phyloP scores from a whole-genome alignment of 805 yeast genomes.

The Wickerhamiella cacticola region DNA sequence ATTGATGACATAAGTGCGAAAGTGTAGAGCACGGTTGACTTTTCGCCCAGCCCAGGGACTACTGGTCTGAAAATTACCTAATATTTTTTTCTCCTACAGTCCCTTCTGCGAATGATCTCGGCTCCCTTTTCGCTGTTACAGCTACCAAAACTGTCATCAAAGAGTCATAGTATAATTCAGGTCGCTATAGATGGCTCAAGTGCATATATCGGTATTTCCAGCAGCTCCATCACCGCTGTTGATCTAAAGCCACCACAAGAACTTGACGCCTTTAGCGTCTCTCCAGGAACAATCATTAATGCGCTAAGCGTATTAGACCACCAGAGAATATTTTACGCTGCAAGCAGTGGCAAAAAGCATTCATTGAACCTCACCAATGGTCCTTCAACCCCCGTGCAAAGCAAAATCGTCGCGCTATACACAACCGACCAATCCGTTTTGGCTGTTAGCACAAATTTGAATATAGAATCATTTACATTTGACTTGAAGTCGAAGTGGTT shows the following conservation, averaged over 20 bases:
- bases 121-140: conserved; percentile 22
- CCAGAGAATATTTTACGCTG: conserved; percentile 20
- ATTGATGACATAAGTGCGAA: too few relatives aligned
- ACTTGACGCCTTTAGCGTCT: conserved; percentile 26
- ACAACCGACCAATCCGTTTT: conserved; percentile 6
- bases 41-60: too few relatives aligned
- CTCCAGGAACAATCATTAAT: conserved; percentile 26
- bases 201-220: conserved; percentile 26
- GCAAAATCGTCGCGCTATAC: conserved; percentile 13
- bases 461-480: conserved; percentile 8
- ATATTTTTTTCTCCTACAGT: not conserved
- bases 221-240: conserved; percentile 24
- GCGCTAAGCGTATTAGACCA: conserved; percentile 17
- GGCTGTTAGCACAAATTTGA: conserved; percentile 4
- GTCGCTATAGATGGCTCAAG: conserved; percentile 12
- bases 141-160: conserved; percentile 18
- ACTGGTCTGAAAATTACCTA: conserved; percentile 6
- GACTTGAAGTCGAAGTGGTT: conserved; percentile 7
- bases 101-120: conserved; percentile 18
- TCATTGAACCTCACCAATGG: conserved; percentile 16
- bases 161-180: not conserved
- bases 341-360: conserved; percentile 24
- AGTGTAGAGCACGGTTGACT: too few relatives aligned
- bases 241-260: conserved; percentile 28
- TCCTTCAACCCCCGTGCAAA: conserved; percentile 5